Conservation (phyloP, 306 rosid species). For the Sindora glabra region DNA sequence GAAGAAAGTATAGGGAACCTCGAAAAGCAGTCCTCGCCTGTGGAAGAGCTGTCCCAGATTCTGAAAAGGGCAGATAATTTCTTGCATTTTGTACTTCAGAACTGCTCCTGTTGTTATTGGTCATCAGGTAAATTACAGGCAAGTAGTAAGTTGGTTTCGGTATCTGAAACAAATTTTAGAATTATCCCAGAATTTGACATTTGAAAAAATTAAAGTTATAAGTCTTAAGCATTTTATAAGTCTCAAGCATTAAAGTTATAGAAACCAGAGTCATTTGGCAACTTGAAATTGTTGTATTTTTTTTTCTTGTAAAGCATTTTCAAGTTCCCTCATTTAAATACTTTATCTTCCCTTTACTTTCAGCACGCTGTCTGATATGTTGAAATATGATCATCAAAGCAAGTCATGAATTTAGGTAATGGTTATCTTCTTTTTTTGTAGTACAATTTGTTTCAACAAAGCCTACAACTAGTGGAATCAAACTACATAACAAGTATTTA, state of each 20-base stretch:
- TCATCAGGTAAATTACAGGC: conserved; percentile 77
- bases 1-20: conserved; percentile 61
- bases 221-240: not conserved
- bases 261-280: not conserved
- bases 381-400: no score
- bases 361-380: not conserved
- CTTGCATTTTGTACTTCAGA: conserved; percentile 90
- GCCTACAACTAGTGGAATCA: not conserved
- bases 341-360: not conserved
- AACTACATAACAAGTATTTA: not conserved
- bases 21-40: conserved; percentile 79
- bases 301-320: not conserved
- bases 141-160: conserved; percentile 14
- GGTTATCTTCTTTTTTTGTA: not conserved
- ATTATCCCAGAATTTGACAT: not conserved
- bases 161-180: not conserved
- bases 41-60: conserved; percentile 83
- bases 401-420: not conserved
- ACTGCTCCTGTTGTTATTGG: conserved; percentile 97
- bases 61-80: conserved; percentile 81
- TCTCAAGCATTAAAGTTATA: not conserved
- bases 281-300: not conserved
- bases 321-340: not conserved
- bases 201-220: not conserved
- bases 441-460: not conserved